Percentiles rank a stretch among this genome's conserved stretches.
These are phyloP conservation scores for Acacia confusa DNA, from an alignment of 306 rosid species.

Conservation along the genomic window DNA sequence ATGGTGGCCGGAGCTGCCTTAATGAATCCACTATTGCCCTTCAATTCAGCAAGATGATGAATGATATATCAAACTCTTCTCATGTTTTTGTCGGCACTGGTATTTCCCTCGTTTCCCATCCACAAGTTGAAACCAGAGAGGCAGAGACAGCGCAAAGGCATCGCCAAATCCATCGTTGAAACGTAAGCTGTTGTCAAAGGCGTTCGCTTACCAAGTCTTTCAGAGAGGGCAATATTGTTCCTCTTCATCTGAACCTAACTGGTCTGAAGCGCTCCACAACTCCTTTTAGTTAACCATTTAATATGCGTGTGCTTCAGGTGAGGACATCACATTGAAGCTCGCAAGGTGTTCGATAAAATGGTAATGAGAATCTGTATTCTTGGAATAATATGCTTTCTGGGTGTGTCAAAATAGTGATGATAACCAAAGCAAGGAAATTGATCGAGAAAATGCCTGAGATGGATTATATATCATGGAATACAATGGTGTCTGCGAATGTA, in stretches of 20 bases:
- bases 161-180: constrained; percentile 49
- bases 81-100: constrained; percentile 47
- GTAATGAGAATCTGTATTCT: constrained; percentile 59
- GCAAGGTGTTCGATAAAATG: constrained; percentile 83
- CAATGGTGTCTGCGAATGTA: constrained; percentile 41
- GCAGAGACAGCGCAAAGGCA: constrained; percentile 16
- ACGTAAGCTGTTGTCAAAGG: constrained; percentile 46
- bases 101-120: constrained; percentile 45
- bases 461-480: constrained; percentile 80
- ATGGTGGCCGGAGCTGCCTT: constrained; percentile 36
- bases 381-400: constrained; percentile 90
- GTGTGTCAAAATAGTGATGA: constrained; percentile 61
- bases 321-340: constrained; percentile 55
- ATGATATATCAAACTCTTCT: not conserved
- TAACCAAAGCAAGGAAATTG: constrained; percentile 51
- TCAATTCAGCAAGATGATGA: constrained; percentile 32
- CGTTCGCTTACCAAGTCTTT: constrained; percentile 57
- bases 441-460: constrained; percentile 62
- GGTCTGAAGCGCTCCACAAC: constrained; percentile 64
- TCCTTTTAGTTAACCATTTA: constrained; percentile 62
- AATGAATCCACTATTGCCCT: not conserved
- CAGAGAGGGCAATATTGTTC: constrained; percentile 61
- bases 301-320: constrained; percentile 62
- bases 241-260: constrained; percentile 65
- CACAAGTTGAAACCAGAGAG: constrained; percentile 4